phyloP scores from a whole-genome alignment of 805 yeast genomes.

The Sugiyamaella floridensis region DNA sequence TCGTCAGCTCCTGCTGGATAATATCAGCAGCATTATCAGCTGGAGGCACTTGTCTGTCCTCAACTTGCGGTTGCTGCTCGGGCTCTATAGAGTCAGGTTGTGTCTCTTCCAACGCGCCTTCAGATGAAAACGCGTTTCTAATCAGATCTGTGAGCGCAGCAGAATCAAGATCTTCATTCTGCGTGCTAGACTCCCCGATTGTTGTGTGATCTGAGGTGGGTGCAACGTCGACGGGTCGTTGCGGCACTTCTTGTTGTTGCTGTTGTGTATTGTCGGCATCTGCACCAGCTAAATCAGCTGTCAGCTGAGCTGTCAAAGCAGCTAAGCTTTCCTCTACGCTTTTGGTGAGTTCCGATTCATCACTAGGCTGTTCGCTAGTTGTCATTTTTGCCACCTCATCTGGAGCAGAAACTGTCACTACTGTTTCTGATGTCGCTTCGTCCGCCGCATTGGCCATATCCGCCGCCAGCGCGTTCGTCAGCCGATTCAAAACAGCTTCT shows the following conservation, averaged over 20 bases:
- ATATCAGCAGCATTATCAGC: not conserved
- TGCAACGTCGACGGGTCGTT: not conserved
- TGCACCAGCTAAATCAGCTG: not conserved
- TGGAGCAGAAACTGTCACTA: too few species aligned
- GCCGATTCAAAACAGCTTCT: not conserved
- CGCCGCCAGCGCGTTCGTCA: not conserved
- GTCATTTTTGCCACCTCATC: too few species aligned
- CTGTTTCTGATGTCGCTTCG: not conserved
- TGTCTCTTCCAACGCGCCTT: not conserved
- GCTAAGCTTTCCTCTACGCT: not conserved
- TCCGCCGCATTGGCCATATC: not conserved
- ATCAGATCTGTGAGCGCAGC: not conserved
- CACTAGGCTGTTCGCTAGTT: too few species aligned
- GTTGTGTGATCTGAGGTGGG: too few species aligned
- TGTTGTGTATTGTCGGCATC: not conserved
- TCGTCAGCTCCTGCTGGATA: not conserved
- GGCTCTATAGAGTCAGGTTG: not conserved
- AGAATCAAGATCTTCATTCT: not conserved
- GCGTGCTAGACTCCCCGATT: too few species aligned
- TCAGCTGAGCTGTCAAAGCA: not conserved
- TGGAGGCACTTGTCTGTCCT: not conserved
- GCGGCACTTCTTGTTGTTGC: not conserved
- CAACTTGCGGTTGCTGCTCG: not conserved
- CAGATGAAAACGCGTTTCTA: not conserved
- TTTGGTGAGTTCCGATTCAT: not conserved